Percentiles rank a stretch among this genome's conserved stretches.
Evolutionary conservation across 2,329 filamentous ascomycete species (phyloP).

Genomic region (Ophiostoma himal-ulmi): DNA sequence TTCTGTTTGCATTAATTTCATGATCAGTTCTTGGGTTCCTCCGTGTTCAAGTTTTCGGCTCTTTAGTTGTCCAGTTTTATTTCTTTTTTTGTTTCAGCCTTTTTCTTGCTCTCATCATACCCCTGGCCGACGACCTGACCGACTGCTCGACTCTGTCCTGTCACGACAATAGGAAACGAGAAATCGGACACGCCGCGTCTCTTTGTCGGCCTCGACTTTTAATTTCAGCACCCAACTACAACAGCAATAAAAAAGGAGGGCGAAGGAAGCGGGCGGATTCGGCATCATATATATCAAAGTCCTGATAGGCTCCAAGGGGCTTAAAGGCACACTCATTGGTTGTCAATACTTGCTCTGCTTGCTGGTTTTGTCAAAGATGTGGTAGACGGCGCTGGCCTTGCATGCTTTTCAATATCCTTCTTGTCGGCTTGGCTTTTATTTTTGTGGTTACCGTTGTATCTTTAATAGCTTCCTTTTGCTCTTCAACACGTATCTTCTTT

Average conservation of each 20-base stretch:
- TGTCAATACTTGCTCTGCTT: constrained; percentile 9
- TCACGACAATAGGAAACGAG: constrained; percentile 11
- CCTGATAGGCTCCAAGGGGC: neutral
- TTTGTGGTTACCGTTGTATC: constrained; percentile 14
- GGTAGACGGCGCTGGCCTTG: constrained; percentile 23
- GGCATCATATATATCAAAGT: constrained; percentile 10
- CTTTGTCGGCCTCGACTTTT: constrained; percentile 13
- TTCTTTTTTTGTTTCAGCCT: constrained; percentile 19
- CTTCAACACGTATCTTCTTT: constrained; percentile 15
- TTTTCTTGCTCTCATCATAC: constrained; percentile 23
- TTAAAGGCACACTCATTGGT: neutral
- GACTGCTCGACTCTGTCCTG: constrained; percentile 10
- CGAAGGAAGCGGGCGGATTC: constrained; percentile 18
- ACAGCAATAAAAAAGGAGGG: constrained; percentile 19
- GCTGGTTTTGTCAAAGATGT: constrained; percentile 11
- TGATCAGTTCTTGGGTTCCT: constrained; percentile 18
- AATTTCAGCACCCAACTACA: constrained; percentile 13
- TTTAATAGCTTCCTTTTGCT: constrained; percentile 29
- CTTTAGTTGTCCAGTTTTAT: constrained; percentile 5
- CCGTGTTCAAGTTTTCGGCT: constrained; percentile 4
- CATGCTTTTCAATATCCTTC: constrained; percentile 10
- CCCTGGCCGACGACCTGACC: constrained; percentile 16
- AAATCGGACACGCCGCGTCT: neutral
- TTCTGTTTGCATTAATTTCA: constrained; percentile 15
- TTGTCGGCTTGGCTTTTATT: constrained; percentile 12